Conservation (phyloP, 2,329 filamentous ascomycete genomes). For the Helminthosporium solani region DNA sequence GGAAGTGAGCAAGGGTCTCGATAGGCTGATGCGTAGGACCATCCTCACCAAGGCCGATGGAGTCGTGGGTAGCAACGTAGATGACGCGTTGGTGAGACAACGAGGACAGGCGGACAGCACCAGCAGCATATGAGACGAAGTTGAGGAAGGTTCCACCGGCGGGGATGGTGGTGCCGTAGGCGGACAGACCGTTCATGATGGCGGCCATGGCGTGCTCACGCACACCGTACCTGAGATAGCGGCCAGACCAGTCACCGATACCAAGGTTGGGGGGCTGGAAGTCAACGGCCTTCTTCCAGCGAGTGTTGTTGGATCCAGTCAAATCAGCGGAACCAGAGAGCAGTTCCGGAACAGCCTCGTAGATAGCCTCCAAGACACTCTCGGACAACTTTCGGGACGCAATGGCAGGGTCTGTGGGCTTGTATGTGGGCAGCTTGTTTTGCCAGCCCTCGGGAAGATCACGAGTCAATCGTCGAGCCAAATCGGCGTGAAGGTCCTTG, state of each 20-base stretch:
- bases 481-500: constrained; percentile 76
- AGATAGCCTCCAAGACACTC: constrained; percentile 84
- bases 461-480: constrained; percentile 74
- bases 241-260: constrained; percentile 85
- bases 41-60: constrained; percentile 97
- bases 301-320: constrained; percentile 97
- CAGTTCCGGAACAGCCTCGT: constrained; percentile 81
- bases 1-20: constrained; percentile 97
- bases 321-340: constrained; percentile 95
- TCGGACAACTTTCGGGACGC: constrained; percentile 97
- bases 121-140: constrained; percentile 97
- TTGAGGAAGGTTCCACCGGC: constrained; percentile 97
- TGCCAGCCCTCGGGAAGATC: constrained; percentile 96
- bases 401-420: constrained; percentile 76
- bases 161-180: constrained; percentile 92
- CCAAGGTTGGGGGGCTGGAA: constrained; percentile 89
- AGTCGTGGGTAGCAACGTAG: constrained; percentile 98
- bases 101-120: constrained; percentile 89
- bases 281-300: constrained; percentile 95
- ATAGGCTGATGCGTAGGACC: constrained; percentile 99
- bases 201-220: constrained; percentile 91
- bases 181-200: constrained; percentile 91
- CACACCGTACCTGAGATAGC: constrained; percentile 91
- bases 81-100: constrained; percentile 88
- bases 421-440: constrained; percentile 89